Base-by-base conservation (phyloP, 371 early-diverging fungal species). In the Actinomortierella ambigua region DNA sequence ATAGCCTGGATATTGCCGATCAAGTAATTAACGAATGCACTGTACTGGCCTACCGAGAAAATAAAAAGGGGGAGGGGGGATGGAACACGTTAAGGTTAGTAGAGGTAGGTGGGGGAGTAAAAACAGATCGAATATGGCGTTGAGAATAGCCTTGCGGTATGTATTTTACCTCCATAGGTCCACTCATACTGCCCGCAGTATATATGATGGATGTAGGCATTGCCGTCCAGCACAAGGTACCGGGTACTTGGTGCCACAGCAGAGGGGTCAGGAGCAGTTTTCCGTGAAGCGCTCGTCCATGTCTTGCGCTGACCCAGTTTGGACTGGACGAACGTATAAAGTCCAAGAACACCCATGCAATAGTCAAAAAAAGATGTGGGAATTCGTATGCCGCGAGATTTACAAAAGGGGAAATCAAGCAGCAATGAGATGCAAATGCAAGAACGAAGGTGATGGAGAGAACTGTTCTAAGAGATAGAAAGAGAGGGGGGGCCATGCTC, bases 181-280 rank as follows among this genome's bases (percentile, higher is more conserved):
- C 87, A 86, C 57, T 83, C 73, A 23, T 69, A 65, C 47, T 75
- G 61, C 11, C 79, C 67, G 61, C 69, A 77, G n/a, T 83, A 85
- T 41, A 77, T 76, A 56, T 81, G 80, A 47, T 85, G 80, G 15
- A 82, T 80, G 69, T 81, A 86, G 3, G 87, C 87, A 57, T 85
- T 85, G 52, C 87, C 87, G 52, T 86, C 87, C 18, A 86, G 55
- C 18, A 86, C 75, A 58, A 85, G 83, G 20, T 63, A 66, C 2
- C 73, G 63, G 13, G 26, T 41, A 14, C 49, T 46, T n/a, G n/a
- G n/a, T n/a, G n/a, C n/a, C n/a, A n/a, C n/a, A n/a, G 28, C 51
- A 18, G 54, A 34, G 39, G 28, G 41, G 51, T 57, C 18, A 18
- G 53, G 39, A n/a, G 53, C n/a, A 20, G 51, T 17, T 43, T 41